Conservation (phyloP, 164 flowering plant genomes). For the Houttuynia cordata region DNA sequence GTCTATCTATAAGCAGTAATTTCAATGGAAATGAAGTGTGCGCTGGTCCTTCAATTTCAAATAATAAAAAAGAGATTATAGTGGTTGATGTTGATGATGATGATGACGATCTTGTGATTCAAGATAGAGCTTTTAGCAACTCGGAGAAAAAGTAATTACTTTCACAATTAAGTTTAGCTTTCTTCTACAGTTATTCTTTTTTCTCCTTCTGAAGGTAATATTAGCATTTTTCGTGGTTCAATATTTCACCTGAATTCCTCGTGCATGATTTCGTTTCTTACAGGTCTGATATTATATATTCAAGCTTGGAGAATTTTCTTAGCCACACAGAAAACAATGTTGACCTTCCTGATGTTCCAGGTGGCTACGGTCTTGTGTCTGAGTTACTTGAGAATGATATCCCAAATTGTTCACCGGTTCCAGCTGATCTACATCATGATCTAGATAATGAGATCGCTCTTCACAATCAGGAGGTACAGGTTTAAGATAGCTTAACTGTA, state of each 20-base stretch:
- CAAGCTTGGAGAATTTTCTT: constrained; percentile 40
- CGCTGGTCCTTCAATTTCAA: constrained; percentile 3
- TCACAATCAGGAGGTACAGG: constrained; percentile 58
- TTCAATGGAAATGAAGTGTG: constrained; percentile 21
- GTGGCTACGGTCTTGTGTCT: constrained; percentile 75
- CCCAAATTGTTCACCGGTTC: constrained; percentile 47
- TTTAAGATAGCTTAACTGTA: not conserved
- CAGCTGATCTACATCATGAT: constrained; percentile 32
- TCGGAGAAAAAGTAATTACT: constrained; percentile 32
- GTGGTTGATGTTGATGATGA: constrained; percentile 57
- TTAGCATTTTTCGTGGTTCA: not conserved
- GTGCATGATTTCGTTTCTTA: constrained; percentile 4
- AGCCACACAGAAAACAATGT: constrained; percentile 26
- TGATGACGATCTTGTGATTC: constrained; percentile 33
- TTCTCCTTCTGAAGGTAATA: too few relatives aligned
- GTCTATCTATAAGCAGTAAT: constrained; percentile 39
- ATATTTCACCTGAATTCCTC: not conserved
- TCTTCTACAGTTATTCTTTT: not conserved
- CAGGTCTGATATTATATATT: constrained; percentile 45
- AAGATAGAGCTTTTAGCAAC: constrained; percentile 19
- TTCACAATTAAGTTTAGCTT: not conserved
- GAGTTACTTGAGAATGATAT: constrained; percentile 62
- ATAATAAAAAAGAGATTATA: constrained; percentile 40
- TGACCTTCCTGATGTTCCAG: constrained; percentile 53
- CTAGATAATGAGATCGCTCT: constrained; percentile 58